Evolutionary conservation across 208 protist genomes (phyloP).

Genomic region (Trypanosoma lewisi): DNA sequence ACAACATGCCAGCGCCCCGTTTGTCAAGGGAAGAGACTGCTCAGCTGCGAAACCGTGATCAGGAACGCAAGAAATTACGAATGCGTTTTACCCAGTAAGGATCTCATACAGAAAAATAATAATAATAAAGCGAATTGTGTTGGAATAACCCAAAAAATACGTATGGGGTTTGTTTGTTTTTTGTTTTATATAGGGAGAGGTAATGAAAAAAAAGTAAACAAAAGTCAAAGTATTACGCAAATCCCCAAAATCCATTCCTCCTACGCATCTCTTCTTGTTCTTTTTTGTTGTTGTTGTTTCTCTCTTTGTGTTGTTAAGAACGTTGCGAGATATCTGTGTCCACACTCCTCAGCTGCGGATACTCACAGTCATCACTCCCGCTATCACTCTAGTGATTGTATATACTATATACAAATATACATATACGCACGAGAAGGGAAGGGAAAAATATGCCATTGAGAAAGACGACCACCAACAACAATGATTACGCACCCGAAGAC

Average conservation of each 20-base stretch:
- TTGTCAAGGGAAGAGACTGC: constrained; percentile 43
- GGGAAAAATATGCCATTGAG: constrained; percentile 6
- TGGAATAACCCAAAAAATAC: neutral
- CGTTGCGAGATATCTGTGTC: neutral
- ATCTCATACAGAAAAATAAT: neutral
- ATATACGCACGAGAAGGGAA: neutral
- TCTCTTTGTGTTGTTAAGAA: neutral
- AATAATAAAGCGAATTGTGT: neutral
- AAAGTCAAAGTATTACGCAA: neutral
- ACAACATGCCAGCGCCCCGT: constrained; percentile 60
- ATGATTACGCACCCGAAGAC: constrained; percentile 58
- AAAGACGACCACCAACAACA: neutral
- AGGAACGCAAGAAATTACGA: constrained; percentile 19
- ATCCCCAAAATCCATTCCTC: neutral
- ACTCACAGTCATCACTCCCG: neutral
- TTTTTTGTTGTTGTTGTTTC: neutral
- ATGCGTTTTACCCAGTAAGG: constrained; percentile 23
- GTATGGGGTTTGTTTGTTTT: neutral
- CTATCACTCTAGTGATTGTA: constrained; percentile 4
- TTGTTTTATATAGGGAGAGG: neutral
- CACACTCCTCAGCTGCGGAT: too few relatives aligned
- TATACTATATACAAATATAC: neutral
- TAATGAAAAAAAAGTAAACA: neutral
- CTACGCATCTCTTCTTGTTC: neutral
- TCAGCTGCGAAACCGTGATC: constrained; percentile 23